Conservation (phyloP, 768 basidiomycete species). For the Rhodocollybia butyracea region DNA sequence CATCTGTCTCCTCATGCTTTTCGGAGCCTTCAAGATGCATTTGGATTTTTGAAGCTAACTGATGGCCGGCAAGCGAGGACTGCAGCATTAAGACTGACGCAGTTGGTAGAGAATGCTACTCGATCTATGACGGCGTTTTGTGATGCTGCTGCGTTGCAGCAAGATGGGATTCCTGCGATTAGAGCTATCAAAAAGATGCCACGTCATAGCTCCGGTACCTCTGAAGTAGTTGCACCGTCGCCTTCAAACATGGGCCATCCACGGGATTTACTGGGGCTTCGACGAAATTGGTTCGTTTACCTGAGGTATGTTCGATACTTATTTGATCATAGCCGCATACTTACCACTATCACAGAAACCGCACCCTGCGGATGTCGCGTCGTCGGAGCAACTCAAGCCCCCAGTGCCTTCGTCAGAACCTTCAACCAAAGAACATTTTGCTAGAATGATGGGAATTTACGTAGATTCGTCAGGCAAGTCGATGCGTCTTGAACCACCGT, state of each 20-base stretch:
- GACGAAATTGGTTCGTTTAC: conserved; percentile 18
- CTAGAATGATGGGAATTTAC: conserved; percentile 4
- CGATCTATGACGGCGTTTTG: conserved; percentile 13
- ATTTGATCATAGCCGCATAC: not conserved
- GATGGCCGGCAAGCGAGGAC: conserved; percentile 15
- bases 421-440: too few relatives aligned
- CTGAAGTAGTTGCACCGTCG: not conserved
- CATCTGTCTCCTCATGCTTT: conserved; percentile 17
- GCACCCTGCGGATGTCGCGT: not conserved
- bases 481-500: not conserved
- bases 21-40: conserved; percentile 17
- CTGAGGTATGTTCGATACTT: not conserved
- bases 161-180: not conserved
- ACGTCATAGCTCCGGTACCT: not conserved
- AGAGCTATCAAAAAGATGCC: not conserved
- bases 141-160: not conserved
- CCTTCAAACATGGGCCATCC: conserved; percentile 16
- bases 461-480: not conserved
- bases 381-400: not conserved
- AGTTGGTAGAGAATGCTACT: conserved; percentile 13
- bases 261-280: conserved; percentile 19
- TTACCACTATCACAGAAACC: not conserved
- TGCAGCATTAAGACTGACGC: conserved; percentile 14
- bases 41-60: conserved; percentile 17
- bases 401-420: not conserved